Evolutionary conservation across 2,329 filamentous ascomycete genomes (phyloP).

Genomic region (Botrytis squamosa): DNA sequence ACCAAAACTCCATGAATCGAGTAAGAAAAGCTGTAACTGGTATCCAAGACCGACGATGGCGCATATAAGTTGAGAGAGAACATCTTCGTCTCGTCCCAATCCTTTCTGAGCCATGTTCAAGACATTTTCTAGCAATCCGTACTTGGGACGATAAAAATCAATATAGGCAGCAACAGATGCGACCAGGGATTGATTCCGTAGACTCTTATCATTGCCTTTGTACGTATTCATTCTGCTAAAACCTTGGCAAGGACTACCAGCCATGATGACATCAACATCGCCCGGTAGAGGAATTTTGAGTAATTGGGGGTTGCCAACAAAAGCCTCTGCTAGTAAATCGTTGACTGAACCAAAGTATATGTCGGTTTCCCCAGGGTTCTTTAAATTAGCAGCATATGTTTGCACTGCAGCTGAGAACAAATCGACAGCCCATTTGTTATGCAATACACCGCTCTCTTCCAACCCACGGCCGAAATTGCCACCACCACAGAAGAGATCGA

Average conservation of each 20-base stretch:
- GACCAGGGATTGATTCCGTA: slow-evolving; percentile 73
- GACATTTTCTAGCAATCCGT: slow-evolving; percentile 77
- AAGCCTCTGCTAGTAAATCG: slow-evolving; percentile 57
- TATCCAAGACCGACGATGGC: slow-evolving; percentile 75
- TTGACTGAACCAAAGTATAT: slow-evolving; percentile 73
- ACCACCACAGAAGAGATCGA: slow-evolving; percentile 76
- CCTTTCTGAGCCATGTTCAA: slow-evolving; percentile 55
- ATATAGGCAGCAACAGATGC: slow-evolving; percentile 73
- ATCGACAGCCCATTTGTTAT: slow-evolving; percentile 69
- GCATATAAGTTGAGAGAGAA: slow-evolving; percentile 72
- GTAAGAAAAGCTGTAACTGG: slow-evolving; percentile 64
- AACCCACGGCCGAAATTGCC: slow-evolving; percentile 76
- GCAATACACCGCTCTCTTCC: slow-evolving; percentile 66
- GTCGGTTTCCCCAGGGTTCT: slow-evolving; percentile 43
- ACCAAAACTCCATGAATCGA: slow-evolving; percentile 69
- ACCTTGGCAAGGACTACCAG: slow-evolving; percentile 74
- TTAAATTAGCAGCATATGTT: slow-evolving; percentile 68
- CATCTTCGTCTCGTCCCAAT: slow-evolving; percentile 53
- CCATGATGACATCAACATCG: slow-evolving; percentile 66
- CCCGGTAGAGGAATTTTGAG: slow-evolving; percentile 56
- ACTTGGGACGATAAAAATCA: slow-evolving; percentile 73
- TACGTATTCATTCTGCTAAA: slow-evolving; percentile 65
- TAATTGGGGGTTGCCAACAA: slow-evolving; percentile 49
- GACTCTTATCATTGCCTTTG: slow-evolving; percentile 53
- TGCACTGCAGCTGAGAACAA: slow-evolving; percentile 62